Percentiles rank a stretch among this genome's conserved stretches.
phyloP scores from a whole-genome alignment of 148 eudicot species.

The Rhododendron mucronatum region DNA sequence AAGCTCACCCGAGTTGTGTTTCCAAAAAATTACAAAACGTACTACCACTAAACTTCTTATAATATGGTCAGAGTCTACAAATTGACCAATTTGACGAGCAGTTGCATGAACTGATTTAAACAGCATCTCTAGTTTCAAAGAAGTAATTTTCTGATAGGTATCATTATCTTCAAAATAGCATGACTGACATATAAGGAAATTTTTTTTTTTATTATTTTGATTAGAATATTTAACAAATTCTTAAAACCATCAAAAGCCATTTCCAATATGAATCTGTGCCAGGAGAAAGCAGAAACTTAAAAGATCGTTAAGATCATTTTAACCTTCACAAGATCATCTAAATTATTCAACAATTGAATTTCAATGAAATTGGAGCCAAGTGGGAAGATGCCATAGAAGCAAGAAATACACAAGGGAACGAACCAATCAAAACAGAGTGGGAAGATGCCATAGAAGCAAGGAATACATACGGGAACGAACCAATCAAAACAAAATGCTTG shows the following conservation, averaged over 20 bases:
- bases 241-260: neutral
- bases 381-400: neutral
- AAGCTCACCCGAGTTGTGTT: neutral
- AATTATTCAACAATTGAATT: neutral
- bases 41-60: neutral
- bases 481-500: neutral
- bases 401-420: neutral
- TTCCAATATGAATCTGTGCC: neutral
- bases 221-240: neutral
- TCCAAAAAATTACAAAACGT: neutral
- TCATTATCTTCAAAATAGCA: neutral
- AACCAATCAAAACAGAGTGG: neutral
- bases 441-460: neutral
- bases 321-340: neutral
- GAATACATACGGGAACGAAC: neutral
- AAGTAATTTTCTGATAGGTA: neutral
- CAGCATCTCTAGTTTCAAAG: neutral
- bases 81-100: neutral
- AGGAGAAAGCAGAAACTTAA: neutral
- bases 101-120: neutral
- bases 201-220: neutral
- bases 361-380: neutral
- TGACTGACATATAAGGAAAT: neutral
- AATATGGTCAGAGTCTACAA: neutral
- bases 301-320: neutral